Conservation (phyloP, 768 basidiomycete species). For the Phanerodontia chrysosporium region DNA sequence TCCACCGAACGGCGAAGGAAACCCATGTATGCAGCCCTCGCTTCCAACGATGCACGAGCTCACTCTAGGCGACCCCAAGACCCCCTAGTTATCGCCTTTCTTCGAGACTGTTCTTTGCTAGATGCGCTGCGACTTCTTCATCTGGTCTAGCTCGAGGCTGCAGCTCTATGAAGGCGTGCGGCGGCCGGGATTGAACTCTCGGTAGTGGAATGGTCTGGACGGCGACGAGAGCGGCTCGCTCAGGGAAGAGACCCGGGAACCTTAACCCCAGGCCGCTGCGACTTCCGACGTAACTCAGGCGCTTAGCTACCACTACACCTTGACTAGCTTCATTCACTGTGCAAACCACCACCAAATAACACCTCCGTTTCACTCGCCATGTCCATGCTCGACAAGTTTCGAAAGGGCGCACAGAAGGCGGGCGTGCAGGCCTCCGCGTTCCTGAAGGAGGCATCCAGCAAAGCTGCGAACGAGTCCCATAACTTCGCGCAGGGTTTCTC, state of each 20-base stretch:
- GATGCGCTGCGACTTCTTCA: neutral
- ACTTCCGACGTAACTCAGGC: constrained; percentile 3
- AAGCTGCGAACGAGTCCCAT: constrained; percentile 69
- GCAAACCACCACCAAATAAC: neutral
- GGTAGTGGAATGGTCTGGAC: neutral
- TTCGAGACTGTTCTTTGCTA: no score
- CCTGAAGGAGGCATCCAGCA: constrained; percentile 58
- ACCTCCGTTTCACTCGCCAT: constrained; percentile 21
- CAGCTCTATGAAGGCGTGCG: neutral
- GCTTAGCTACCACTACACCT: neutral
- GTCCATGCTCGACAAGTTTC: constrained; percentile 79
- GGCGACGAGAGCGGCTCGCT: neutral
- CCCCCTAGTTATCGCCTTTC: no score
- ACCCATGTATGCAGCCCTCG: neutral
- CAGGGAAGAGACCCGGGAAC: neutral
- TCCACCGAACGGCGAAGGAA: neutral
- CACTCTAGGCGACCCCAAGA: no score
- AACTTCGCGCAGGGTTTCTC: constrained; percentile 83
- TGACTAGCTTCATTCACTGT: neutral
- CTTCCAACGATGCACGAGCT: no score
- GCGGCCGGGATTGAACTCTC: neutral
- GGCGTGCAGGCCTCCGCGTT: constrained; percentile 78
- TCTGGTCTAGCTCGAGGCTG: neutral
- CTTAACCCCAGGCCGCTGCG: neutral
- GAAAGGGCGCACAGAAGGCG: constrained; percentile 75